Evolutionary conservation across 208 protist species (phyloP).

Genomic region (Acanthamoeba sp.): DNA sequence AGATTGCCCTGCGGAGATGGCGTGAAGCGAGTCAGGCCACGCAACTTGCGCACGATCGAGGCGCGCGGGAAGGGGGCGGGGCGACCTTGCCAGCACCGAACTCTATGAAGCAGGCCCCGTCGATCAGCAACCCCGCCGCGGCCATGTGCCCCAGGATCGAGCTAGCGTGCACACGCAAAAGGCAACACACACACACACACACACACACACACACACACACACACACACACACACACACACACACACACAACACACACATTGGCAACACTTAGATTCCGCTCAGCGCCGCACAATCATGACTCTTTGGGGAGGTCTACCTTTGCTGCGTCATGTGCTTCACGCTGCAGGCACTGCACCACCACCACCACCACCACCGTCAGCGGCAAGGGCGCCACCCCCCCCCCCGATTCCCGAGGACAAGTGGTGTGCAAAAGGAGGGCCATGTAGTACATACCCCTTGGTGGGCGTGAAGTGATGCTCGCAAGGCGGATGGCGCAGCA

Average conservation of each 20-base stretch:
- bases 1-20: not conserved
- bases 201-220: not conserved
- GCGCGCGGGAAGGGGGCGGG: no score
- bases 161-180: not conserved
- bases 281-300: no score
- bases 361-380: no score
- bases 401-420: not conserved
- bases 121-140: not conserved
- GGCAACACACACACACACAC: not conserved
- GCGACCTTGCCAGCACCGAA: not conserved
- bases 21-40: no score
- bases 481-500: not conserved
- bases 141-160: constrained; percentile 3
- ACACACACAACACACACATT: no score
- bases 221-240: no score
- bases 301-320: not conserved
- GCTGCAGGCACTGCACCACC: not conserved
- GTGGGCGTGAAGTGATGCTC: not conserved
- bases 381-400: no score
- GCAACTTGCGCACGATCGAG: no score
- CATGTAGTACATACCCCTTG: not conserved
- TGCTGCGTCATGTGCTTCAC: constrained; percentile 20
- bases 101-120: constrained; percentile 1
- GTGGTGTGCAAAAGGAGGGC: not conserved
- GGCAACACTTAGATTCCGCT: no score